These are phyloP conservation scores for Solioccasus polychromus DNA, from an alignment of 768 basidiomycete species.

Conservation along the genomic window DNA sequence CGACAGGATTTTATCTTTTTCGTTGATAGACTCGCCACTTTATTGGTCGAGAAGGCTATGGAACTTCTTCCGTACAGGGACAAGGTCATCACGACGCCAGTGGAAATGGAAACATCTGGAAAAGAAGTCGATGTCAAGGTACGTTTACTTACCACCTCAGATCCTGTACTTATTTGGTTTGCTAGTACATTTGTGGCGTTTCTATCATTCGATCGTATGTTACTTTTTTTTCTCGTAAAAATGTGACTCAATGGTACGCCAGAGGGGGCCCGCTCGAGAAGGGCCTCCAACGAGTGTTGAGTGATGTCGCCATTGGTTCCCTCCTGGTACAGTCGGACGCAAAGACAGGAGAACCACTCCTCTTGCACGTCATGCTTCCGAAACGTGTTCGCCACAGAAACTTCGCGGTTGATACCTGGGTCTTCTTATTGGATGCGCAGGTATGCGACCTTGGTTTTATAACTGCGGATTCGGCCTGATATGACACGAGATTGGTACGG, in stretches of 20 bases:
- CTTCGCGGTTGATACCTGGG: conserved; percentile 67
- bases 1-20: conserved; percentile 93
- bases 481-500: conserved; percentile 79
- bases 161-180: background rate
- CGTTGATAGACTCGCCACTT: conserved; percentile 79
- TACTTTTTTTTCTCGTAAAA: background rate
- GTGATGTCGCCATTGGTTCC: conserved; percentile 83
- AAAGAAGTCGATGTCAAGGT: conserved; percentile 62
- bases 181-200: conserved; percentile 79
- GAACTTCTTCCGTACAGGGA: conserved; percentile 72
- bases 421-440: conserved; percentile 90
- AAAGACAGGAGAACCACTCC: conserved; percentile 80
- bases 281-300: conserved; percentile 85
- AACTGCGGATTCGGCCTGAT: background rate
- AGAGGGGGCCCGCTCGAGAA: conserved; percentile 90
- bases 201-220: conserved; percentile 85
- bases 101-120: conserved; percentile 54
- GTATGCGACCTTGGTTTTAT: conserved; percentile 32
- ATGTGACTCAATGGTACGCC: background rate
- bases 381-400: conserved; percentile 62
- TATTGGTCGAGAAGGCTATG: conserved; percentile 82
- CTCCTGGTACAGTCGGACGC: conserved; percentile 88
- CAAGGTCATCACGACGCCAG: conserved; percentile 66
- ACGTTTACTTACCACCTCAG: conserved; percentile 4
- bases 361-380: conserved; percentile 82